Conservation (phyloP, 345 rosid genomes). For the Hibiscus syriacus region DNA sequence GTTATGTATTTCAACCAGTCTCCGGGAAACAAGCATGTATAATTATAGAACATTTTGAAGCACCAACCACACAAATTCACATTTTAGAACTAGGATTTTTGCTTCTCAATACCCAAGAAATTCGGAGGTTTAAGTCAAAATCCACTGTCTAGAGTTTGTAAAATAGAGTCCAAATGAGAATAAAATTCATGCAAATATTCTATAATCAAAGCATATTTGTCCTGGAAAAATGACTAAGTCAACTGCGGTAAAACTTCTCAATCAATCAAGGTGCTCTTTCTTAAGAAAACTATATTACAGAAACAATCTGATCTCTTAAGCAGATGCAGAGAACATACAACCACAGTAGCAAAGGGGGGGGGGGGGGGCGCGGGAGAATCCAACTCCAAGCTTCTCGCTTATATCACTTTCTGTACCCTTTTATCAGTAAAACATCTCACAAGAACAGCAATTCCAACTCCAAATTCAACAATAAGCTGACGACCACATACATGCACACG, state of each 20-base stretch:
- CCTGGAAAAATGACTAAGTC: background rate
- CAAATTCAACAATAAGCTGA: slow-evolving; percentile 84
- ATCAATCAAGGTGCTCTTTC: background rate
- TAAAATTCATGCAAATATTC: background rate
- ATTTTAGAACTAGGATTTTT: background rate
- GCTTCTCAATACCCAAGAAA: background rate
- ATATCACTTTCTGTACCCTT: slow-evolving; percentile 68
- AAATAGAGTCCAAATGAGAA: background rate
- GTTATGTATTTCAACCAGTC: background rate
- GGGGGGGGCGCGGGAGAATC: slow-evolving; percentile 79
- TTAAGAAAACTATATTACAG: background rate
- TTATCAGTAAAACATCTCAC: slow-evolving; percentile 76
- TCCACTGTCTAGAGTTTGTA: background rate
- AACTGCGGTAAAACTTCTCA: background rate
- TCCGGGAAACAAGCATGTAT: background rate
- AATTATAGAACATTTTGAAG: background rate
- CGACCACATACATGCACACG: slow-evolving; percentile 18
- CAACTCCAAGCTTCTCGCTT: slow-evolving; percentile 68
- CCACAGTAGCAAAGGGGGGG: slow-evolving; percentile 69
- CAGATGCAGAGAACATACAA: slow-evolving; percentile 42
- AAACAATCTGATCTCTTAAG: background rate
- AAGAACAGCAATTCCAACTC: slow-evolving; percentile 81
- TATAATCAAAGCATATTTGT: background rate
- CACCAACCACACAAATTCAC: background rate
- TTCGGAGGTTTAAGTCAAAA: background rate